Base-by-base conservation (phyloP, 805 yeast species). In the Metschnikowia borealis region DNA sequence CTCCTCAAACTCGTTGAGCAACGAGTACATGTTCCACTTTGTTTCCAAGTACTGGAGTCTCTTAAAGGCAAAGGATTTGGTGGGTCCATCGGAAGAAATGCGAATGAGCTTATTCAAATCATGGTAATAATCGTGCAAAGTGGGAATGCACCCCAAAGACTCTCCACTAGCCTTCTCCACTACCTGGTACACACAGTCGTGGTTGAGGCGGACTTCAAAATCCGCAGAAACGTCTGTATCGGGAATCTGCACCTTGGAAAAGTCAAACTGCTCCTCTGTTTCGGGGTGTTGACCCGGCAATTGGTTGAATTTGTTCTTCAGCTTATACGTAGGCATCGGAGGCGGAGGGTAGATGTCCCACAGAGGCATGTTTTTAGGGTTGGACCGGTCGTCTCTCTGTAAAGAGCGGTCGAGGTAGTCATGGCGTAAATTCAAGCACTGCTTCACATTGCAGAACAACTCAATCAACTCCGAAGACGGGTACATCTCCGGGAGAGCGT, bases 331-430 rank as follows among this genome's bases (percentile, higher is more conserved):
- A 3, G 99, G 97, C 56, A 83, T 83, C 13, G 99, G 99, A 1
- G 98, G 97, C 10, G 84, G 82, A 0, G 99, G 99, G 64, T 91
- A 92, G 45, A 94, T 83, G 14, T 64, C 64, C 98, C 98, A 94
- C 37, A 66, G 69, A 13, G 69, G 70, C 23, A 60, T 62, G 67
- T 95, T 92, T 64, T 92, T 90, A 1, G 99, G 99, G 67, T 94
- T 94, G 59, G 83, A 86, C 35, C 69, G 64, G 41, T 85, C 86
- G 49, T 81, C 73, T 5, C 54, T 47, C 70, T 94, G 99, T 47
- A 81, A 57, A 0, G 97, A 89, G 10, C 80, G 57, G 2, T 68
- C 60, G 67, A 87, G 85, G 65, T 92, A 94, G 62, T 84, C 86
- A 57, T 80, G 83, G 65, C 99, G 83, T 54, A 88, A 62, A 11